phyloP scores from a whole-genome alignment of 768 basidiomycete species.

The Lactarius hengduanensis region DNA sequence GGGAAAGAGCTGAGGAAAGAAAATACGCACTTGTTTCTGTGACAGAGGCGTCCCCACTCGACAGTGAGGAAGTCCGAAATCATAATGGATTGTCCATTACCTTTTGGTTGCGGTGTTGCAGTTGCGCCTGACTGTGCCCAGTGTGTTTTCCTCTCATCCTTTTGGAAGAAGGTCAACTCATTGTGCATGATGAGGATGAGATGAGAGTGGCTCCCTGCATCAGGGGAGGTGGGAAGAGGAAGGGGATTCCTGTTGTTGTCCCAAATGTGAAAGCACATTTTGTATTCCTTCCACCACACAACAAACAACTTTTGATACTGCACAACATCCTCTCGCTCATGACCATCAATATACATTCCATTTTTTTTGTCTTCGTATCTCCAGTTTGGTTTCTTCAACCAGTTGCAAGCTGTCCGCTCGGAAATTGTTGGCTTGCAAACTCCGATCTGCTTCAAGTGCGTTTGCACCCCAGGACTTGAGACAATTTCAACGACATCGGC shows the following conservation, averaged over 20 bases:
- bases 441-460: constrained; percentile 38
- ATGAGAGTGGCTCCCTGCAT: no score
- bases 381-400: constrained; percentile 42
- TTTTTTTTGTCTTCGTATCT: constrained; percentile 25
- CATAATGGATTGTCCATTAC: constrained; percentile 28
- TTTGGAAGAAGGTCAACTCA: no score
- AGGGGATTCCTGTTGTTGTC: constrained; percentile 16
- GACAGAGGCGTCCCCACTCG: constrained; percentile 35
- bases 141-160: no score
- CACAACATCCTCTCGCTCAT: constrained; percentile 39
- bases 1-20: no score
- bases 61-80: constrained; percentile 34
- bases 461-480: constrained; percentile 13
- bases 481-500: no score
- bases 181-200: no score
- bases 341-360: constrained; percentile 27
- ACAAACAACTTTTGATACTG: constrained; percentile 37
- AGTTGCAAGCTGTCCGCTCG: constrained; percentile 40
- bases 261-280: constrained; percentile 4
- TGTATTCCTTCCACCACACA: constrained; percentile 24
- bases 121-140: no score
- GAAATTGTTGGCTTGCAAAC: constrained; percentile 34
- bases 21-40: constrained; percentile 29
- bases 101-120: no score
- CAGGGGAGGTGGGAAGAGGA: no score